Evolutionary conservation across 345 rosid species (phyloP).

Genomic region (Eucalyptus coolabah): DNA sequence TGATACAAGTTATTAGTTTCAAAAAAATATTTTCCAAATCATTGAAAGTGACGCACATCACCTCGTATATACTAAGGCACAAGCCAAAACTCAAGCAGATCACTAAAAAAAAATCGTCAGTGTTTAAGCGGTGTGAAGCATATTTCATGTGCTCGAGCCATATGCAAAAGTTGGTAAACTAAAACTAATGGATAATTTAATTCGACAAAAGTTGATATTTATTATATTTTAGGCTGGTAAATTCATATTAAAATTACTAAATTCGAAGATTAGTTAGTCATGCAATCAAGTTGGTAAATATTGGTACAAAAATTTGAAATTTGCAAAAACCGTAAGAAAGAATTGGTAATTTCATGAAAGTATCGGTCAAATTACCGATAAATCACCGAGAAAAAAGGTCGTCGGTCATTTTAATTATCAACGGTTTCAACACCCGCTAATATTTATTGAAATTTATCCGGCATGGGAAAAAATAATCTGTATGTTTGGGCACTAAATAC

Average conservation of each 20-base stretch:
- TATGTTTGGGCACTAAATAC: background rate
- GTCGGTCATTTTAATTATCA: background rate
- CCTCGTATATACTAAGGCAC: accelerated
- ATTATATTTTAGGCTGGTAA: background rate
- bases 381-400: background rate
- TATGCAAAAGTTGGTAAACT: background rate
- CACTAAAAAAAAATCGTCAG: background rate
- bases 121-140: background rate
- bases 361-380: background rate
- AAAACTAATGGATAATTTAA: background rate
- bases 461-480: background rate
- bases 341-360: background rate
- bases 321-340: background rate
- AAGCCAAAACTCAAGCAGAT: background rate
- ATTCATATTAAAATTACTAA: background rate
- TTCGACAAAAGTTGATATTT: background rate
- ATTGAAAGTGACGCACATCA: accelerated
- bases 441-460: background rate
- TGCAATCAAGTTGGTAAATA: background rate
- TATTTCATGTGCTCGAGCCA: background rate
- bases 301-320: background rate
- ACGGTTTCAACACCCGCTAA: background rate
- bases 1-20: too few relatives aligned
- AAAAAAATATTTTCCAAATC: too few relatives aligned
- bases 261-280: background rate